Evolutionary conservation across 192 early-diverging fungal genomes (phyloP), one percentile per base, ranked within the genome.

Genomic region (Cladochytrium replicatum): DNA sequence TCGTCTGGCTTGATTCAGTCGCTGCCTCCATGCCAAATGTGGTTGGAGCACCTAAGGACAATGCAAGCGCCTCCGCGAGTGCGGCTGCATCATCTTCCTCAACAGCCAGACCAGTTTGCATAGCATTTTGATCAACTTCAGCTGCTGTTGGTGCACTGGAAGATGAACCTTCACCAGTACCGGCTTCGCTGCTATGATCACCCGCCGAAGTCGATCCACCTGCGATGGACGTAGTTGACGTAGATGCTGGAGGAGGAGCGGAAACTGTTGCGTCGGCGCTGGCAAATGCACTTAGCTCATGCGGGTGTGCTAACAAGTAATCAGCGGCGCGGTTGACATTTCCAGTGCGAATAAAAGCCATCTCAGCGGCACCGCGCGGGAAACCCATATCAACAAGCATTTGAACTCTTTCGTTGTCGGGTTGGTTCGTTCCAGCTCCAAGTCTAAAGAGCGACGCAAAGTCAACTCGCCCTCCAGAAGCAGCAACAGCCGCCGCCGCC

Each of bases 351-450:
- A 80, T 67, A 26, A 97, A 59, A 3, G 91, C 91, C 19, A 61
- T 68, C 53, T 85, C 86, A 1, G 91, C 88, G 6, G 82, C 82
- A 15, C 68, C 64, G 7, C 81, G 69, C 2, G 82, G 65, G 57
- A 94, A 97, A 0, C 93, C 93, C 89, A 97, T 89, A 21, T 87
- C 81, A 9, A 82, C 58, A 9, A 97, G 67, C 32, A 81, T 79
- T n/a, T 77, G 67, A 11, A 93, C 64, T 29, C 69, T 64, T 6
- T 65, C 67, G 24, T 72, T 70, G 63, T 88, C 78, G 3, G 86
- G 70, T 23, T 64, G 61, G 15, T 49, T 34, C 39, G 15, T 25
- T 6, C 19, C 15, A 5, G 47, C 13, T 2, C 32, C 7, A 11
- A 52, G 55, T 6, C 43, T 28, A 21, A 57, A 57, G 39, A 64